Conservation (phyloP, 257 asterid species). For the Solanum appendiculatum region DNA sequence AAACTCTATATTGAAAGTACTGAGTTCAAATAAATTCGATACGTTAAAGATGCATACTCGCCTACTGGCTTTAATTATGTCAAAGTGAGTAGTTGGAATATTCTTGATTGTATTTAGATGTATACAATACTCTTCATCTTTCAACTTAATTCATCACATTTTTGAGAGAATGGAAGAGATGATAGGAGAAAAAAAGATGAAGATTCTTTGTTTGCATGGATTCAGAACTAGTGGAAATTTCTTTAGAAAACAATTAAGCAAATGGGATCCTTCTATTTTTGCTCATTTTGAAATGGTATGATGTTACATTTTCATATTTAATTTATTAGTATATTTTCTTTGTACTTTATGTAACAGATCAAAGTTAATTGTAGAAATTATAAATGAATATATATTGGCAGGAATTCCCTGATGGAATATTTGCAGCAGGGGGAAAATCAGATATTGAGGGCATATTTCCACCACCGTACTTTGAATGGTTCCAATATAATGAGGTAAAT, state of each 20-base stretch:
- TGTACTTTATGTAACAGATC: not conserved
- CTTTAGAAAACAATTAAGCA: constrained; percentile 55
- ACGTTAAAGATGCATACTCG: rapidly evolving
- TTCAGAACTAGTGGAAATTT: constrained; percentile 63
- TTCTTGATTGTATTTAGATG: not conserved
- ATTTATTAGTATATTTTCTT: not conserved
- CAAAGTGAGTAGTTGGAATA: not conserved
- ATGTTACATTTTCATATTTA: not conserved
- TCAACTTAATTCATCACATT: not conserved
- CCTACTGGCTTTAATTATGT: not conserved
- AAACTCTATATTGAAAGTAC: rapidly evolving
- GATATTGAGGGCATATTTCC: constrained; percentile 63
- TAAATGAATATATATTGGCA: constrained; percentile 2
- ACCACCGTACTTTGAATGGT: constrained; percentile 68
- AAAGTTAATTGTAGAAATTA: not conserved
- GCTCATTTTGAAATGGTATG: constrained; percentile 41
- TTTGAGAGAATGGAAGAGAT: not conserved
- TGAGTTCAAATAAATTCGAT: not conserved
- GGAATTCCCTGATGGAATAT: constrained; percentile 52
- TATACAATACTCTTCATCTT: not conserved
- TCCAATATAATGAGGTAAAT: constrained; percentile 45
- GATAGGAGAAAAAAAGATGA: constrained; percentile 20
- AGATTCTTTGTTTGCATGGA: constrained; percentile 56
- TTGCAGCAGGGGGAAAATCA: constrained; percentile 55
- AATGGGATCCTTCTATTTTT: constrained; percentile 58